Evolutionary conservation across 73 alveolate genomes (phyloP).

Genomic region (Uronychia setigera): DNA sequence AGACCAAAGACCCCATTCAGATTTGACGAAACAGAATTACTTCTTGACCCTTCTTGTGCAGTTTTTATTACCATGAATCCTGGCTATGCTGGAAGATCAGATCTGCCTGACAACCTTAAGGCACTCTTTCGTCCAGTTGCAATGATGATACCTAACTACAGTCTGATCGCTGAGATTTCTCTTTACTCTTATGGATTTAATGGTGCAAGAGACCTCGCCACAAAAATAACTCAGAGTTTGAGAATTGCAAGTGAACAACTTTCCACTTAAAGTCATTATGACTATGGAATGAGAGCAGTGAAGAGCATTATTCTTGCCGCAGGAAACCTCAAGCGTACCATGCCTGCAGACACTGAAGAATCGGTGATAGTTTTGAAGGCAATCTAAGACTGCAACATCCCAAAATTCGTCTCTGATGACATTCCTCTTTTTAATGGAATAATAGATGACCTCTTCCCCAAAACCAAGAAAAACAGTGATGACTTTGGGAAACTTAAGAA

Average conservation of each 20-base stretch:
- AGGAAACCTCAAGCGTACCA: conserved; percentile 78
- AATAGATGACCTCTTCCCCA: conserved; percentile 89
- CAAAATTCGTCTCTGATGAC: conserved; percentile 89
- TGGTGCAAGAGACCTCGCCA: conserved; percentile 64
- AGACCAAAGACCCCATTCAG: conserved; percentile 42
- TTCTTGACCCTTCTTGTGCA: conserved; percentile 24
- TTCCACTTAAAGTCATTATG: conserved; percentile 89
- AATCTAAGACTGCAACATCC: conserved; percentile 87
- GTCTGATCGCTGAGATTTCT: conserved; percentile 69
- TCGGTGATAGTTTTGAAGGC: conserved; percentile 82
- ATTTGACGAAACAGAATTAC: conserved; percentile 55
- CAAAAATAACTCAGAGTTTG: conserved; percentile 76
- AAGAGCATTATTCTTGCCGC: conserved; percentile 94
- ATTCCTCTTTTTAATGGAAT: conserved; percentile 87
- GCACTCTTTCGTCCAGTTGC: conserved; percentile 71
- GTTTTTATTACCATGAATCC: conserved; percentile 78
- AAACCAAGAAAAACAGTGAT: conserved; percentile 20
- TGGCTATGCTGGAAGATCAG: conserved; percentile 79
- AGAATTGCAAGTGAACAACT: conserved; percentile 89
- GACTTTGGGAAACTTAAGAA: conserved; percentile 52
- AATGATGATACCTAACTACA: conserved; percentile 76
- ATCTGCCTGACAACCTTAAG: conserved; percentile 76
- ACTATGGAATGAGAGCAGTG: conserved; percentile 94
- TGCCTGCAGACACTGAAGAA: conserved; percentile 75
- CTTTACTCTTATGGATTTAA: conserved; percentile 71